Conservation (phyloP, 2,329 filamentous ascomycete species). For the Knoxdaviesia capensis region DNA sequence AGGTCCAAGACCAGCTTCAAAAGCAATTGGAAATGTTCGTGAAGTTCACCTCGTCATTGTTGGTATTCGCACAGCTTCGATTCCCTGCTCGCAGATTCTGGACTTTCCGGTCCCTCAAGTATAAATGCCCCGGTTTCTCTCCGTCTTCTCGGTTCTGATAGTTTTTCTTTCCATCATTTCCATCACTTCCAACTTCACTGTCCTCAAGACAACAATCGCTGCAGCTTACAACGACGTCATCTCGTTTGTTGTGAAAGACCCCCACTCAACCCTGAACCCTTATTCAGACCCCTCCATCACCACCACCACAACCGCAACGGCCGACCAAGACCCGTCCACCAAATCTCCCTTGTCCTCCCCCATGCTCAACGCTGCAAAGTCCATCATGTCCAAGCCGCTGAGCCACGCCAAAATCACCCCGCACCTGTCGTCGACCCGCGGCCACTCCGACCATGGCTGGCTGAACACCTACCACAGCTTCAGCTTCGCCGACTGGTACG, state of each 20-base stretch:
- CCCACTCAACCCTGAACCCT: too few species aligned
- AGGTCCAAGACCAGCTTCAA: too few species aligned
- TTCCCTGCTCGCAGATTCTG: too few species aligned
- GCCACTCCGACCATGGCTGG: constrained; percentile 71
- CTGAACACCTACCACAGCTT: constrained; percentile 76
- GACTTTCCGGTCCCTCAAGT: constrained; percentile 4
- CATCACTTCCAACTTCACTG: constrained; percentile 10
- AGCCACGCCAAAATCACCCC: constrained; percentile 52
- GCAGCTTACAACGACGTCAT: too few species aligned
- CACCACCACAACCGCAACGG: constrained; percentile 4
- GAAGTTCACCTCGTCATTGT: too few species aligned
- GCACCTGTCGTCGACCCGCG: constrained; percentile 50
- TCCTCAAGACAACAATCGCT: too few species aligned
- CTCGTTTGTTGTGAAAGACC: too few species aligned
- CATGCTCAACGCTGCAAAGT: constrained; percentile 18
- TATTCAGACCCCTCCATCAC: constrained; percentile 4
- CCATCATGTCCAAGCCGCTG: constrained; percentile 41
- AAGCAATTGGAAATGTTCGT: too few species aligned
- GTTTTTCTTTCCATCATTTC: constrained; percentile 17
- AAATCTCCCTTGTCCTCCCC: constrained; percentile 8
- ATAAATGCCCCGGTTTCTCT: constrained; percentile 19
- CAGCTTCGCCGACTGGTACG: constrained; percentile 54
- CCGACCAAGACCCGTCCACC: constrained; percentile 2
- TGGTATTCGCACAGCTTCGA: too few species aligned
- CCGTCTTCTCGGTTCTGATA: constrained; percentile 14